These are phyloP conservation scores for Rhizoclosmatium sp. DNA, from an alignment of 192 early-diverging fungal species.

Conservation along the genomic window DNA sequence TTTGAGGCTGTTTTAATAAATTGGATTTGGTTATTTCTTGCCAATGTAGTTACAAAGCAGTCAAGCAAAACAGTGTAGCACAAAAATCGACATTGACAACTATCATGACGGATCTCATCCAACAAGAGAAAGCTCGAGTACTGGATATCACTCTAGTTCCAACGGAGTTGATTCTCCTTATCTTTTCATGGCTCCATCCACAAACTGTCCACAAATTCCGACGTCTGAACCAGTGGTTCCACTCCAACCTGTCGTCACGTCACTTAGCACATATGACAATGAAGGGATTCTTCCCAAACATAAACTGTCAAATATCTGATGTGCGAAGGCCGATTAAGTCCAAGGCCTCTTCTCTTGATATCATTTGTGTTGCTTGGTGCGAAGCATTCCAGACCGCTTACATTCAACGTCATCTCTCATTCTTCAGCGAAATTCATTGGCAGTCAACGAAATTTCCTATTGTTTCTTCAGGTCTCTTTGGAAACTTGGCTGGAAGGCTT, in stretches of 20 bases:
- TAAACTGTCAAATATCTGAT: no score
- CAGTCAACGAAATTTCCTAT: background rate
- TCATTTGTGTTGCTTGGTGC: background rate
- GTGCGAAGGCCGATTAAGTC: no score
- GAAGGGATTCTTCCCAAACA: background rate
- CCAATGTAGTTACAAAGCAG: background rate
- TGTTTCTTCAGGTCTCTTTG: background rate
- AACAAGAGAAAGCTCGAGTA: background rate
- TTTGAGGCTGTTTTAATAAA: background rate
- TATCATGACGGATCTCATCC: background rate
- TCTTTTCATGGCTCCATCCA: conserved; percentile 1
- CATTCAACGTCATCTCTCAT: background rate
- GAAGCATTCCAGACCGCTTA: background rate
- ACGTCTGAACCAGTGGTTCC: background rate
- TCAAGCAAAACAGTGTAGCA: background rate
- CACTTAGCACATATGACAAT: background rate
- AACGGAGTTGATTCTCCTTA: background rate
- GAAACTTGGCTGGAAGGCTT: background rate
- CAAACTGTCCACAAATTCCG: background rate
- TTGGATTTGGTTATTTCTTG: background rate
- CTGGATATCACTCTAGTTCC: background rate
- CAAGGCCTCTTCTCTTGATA: background rate
- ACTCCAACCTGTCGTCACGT: background rate
- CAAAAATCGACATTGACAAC: background rate
- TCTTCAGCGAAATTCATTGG: background rate